A percentile compares a stretch with the other conserved stretches of the same genome.
These are phyloP conservation scores for Debaryomyces coudertii DNA, from an alignment of 1,139 yeast species.

Conservation along the genomic window DNA sequence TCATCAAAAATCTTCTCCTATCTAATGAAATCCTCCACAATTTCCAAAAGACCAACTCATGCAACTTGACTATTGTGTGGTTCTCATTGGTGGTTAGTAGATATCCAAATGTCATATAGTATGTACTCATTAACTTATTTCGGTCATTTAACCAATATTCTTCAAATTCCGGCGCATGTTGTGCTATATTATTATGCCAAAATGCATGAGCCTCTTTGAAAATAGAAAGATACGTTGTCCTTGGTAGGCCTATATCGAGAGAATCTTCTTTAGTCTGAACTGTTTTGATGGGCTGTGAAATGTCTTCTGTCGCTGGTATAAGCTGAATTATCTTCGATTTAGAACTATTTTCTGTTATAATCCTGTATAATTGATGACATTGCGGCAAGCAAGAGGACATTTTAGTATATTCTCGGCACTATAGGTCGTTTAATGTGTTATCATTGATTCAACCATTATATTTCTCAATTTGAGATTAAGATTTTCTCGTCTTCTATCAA, in stretches of 20 bases:
- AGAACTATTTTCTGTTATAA: slow-evolving; percentile 14
- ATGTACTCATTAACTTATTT: slow-evolving; percentile 12
- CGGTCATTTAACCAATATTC: slow-evolving; percentile 2
- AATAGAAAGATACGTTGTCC: slow-evolving; percentile 30
- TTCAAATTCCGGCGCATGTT: not conserved
- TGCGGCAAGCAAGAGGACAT: not conserved
- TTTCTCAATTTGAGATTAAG: slow-evolving; percentile 5
- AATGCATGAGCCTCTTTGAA: slow-evolving; percentile 39
- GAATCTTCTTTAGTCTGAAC: slow-evolving; percentile 20
- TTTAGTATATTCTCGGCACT: not conserved
- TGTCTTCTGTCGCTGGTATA: slow-evolving; percentile 20
- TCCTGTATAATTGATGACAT: slow-evolving; percentile 16
- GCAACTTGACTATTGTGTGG: slow-evolving; percentile 36
- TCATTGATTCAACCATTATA: slow-evolving; percentile 14
- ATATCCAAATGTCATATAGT: slow-evolving; percentile 37
- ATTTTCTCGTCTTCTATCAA: not conserved
- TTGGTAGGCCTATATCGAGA: slow-evolving; percentile 41
- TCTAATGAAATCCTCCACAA: slow-evolving; percentile 15
- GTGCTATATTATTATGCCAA: slow-evolving; percentile 27
- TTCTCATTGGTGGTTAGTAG: slow-evolving; percentile 47
- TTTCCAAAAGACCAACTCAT: slow-evolving; percentile 28
- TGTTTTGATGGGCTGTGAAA: slow-evolving; percentile 12
- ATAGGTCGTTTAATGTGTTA: not conserved
- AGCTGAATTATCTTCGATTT: slow-evolving; percentile 26
- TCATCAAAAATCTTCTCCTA: slow-evolving; percentile 15